A percentile compares a stretch with the other conserved stretches of the same genome.
Conservation (phyloP, 2,329 filamentous ascomycete species). For the Madurella fahalii region DNA sequence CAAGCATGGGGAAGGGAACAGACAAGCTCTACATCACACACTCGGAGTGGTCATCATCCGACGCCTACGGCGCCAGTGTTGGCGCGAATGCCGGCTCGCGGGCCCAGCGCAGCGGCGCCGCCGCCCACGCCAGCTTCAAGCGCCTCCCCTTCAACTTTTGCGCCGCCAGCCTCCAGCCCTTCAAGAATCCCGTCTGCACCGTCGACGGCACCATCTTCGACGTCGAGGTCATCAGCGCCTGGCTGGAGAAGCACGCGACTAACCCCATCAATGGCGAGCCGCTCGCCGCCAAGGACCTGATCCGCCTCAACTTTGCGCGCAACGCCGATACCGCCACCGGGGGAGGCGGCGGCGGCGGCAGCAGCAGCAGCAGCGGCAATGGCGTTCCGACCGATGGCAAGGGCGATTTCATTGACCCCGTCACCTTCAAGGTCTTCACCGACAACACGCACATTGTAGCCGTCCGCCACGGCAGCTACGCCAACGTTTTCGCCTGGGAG, state of each 20-base stretch:
- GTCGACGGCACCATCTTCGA: constrained; percentile 86
- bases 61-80: constrained; percentile 79
- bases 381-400: constrained; percentile 48
- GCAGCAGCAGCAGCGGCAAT: constrained; percentile 43
- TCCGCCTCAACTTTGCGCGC: constrained; percentile 86
- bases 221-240: constrained; percentile 86
- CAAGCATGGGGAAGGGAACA: constrained; percentile 48
- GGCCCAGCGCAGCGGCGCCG: constrained; percentile 38
- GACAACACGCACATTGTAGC: constrained; percentile 97
- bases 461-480: constrained; percentile 71
- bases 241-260: constrained; percentile 89
- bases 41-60: constrained; percentile 91
- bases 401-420: constrained; percentile 88
- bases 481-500: constrained; percentile 95
- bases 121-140: constrained; percentile 63
- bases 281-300: constrained; percentile 75
- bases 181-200: constrained; percentile 91
- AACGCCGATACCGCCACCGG: constrained; percentile 67
- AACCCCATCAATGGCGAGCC: constrained; percentile 84
- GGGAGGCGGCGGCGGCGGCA: constrained; percentile 43
- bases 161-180: constrained; percentile 91
- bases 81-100: constrained; percentile 64
- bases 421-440: constrained; percentile 96
- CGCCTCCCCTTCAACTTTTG: constrained; percentile 97
- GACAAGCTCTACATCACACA: constrained; percentile 78